Conservation (phyloP, 1,284 basidiomycete species). For the Inonotus hispidus region DNA sequence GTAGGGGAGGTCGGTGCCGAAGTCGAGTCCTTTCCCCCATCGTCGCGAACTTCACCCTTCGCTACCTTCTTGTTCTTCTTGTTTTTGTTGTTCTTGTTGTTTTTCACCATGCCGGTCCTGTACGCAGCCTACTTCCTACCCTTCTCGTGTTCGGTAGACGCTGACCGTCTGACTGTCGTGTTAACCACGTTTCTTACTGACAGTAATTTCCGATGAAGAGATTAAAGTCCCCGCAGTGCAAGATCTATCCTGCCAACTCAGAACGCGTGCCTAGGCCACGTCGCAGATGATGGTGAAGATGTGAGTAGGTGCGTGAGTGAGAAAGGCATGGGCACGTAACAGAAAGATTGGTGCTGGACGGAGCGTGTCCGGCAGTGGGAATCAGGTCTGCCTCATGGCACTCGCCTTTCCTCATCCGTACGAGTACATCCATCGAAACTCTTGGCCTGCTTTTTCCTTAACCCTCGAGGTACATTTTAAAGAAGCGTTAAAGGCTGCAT, state of each 20-base stretch:
- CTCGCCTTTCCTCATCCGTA: not conserved
- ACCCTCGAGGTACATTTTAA: not conserved
- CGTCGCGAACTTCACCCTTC: not conserved
- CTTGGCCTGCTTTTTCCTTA: not conserved
- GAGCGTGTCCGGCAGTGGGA: not conserved
- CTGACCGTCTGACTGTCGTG: too few species aligned
- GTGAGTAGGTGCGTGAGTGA: not conserved
- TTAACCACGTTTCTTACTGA: too few species aligned
- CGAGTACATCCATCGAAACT: not conserved
- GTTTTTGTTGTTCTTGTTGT: not conserved
- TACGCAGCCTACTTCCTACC: too few species aligned
- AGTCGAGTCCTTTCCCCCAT: not conserved
- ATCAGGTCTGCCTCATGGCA: not conserved
- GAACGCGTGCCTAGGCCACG: too few species aligned
- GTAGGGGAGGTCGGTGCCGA: not conserved
- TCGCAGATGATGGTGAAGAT: too few species aligned
- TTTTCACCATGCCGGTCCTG: too few species aligned
- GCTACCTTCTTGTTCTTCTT: not conserved
- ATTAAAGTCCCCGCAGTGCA: too few species aligned
- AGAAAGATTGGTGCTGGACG: not conserved
- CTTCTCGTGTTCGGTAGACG: not conserved
- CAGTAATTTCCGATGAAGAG: too few species aligned
- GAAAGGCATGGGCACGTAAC: not conserved
- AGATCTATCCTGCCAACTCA: too few species aligned
- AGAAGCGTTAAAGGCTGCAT: too few species aligned